These are phyloP conservation scores for Hymenoscyphus linearis DNA, from an alignment of 2,329 filamentous ascomycete genomes.

Conservation along the genomic window DNA sequence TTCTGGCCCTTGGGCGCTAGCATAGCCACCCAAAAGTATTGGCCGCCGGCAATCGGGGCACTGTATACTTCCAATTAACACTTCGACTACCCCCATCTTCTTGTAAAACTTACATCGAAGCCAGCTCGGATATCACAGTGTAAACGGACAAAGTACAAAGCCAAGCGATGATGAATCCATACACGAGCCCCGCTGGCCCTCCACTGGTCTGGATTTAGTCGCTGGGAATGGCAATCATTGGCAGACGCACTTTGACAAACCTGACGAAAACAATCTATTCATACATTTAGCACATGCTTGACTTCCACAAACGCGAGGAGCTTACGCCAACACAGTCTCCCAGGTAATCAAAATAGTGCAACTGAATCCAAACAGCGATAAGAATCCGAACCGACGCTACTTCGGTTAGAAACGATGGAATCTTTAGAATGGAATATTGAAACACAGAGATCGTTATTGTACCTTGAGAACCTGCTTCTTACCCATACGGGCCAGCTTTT, in stretches of 20 bases:
- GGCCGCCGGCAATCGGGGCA: not conserved
- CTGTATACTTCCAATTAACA: too few relatives aligned
- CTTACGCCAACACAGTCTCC: not conserved
- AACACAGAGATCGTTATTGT: too few relatives aligned
- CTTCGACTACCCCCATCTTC: too few relatives aligned
- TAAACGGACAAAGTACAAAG: not conserved
- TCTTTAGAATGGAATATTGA: too few relatives aligned
- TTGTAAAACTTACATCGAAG: not conserved
- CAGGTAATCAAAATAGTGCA: not conserved
- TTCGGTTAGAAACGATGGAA: too few relatives aligned
- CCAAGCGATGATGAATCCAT: not conserved
- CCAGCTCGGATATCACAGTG: not conserved
- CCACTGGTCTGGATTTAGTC: not conserved
- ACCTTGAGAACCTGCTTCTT: too few relatives aligned
- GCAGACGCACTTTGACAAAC: too few relatives aligned
- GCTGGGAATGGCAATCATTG: too few relatives aligned
- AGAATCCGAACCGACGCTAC: not conserved
- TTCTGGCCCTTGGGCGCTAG: not conserved
- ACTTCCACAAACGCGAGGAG: not conserved
- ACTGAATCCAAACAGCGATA: not conserved
- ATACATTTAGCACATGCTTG: too few relatives aligned
- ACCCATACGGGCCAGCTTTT: too few relatives aligned
- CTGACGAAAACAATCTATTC: too few relatives aligned
- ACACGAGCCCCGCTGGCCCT: not conserved
- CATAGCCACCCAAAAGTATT: not conserved